Evolutionary conservation across 2,329 filamentous ascomycete species (phyloP), one percentile per base, ranked within the genome.

Genomic region (Exophiala sp.): DNA sequence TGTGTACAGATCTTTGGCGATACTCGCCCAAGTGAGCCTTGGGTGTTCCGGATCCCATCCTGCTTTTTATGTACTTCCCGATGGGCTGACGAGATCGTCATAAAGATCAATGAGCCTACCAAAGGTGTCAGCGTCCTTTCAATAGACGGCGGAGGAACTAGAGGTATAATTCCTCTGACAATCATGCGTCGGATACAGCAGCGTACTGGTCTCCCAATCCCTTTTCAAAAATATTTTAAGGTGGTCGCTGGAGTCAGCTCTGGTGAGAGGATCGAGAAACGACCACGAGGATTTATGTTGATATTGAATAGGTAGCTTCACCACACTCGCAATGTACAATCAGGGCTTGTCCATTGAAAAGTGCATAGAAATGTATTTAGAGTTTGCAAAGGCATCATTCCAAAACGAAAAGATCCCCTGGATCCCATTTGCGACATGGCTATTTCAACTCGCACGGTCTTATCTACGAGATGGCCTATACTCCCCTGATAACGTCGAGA

Each of bases 81-180:
- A 14, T 39, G 9, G 16, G 6, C 16, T 39, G 32, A 38, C 43
- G 55, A 55, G 2, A 36, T 55, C 10, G 43, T 16, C n/a, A 21
- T 58, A 35, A 50, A 51, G 38, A 32, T 67, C 9, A 56, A 66
- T 11, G 62, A 55, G 3, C 56, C 56, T 6, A 68, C 61, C 2
- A 61, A 61, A 16, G 65, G 63, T 18, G 63, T 60, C 1, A 54
- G 47, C n/a, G 56, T 69, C 12, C 46, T 69, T 3, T 60, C 62
- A 4, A 66, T 69, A 34, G 61, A 69, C 38, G 57, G 63, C 3
- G 60, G 63, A 2, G 59, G 64, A 3, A 57, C 66, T n/a, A 57
- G 61, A 3, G 62, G 60, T 8, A 55, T 66, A 5, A 60, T 65
- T n/a, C 58, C 55, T 3, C 40, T 65, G 11, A 40, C 40, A 24